These are phyloP conservation scores for Pseudozyma hubeiensis DNA, from an alignment of 1,284 basidiomycete species.

Conservation along the genomic window DNA sequence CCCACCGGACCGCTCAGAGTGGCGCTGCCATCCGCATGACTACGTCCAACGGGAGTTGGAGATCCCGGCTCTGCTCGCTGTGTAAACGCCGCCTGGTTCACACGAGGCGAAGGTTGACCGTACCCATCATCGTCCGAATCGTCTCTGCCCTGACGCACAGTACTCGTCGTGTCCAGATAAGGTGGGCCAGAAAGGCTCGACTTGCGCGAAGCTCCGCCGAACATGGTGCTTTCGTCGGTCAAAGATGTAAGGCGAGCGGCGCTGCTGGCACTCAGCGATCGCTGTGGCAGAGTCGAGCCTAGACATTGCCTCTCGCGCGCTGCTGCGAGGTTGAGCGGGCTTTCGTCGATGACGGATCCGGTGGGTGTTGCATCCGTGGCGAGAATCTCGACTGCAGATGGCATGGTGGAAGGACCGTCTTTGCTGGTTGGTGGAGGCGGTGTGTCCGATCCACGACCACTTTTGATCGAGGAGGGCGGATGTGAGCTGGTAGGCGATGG, in stretches of 20 bases:
- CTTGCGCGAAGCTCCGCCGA: slow-evolving; percentile 33
- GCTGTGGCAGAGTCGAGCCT: slow-evolving; percentile 28
- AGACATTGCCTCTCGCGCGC: slow-evolving; percentile 44
- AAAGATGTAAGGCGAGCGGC: slow-evolving; percentile 39
- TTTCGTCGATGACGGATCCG: slow-evolving; percentile 36
- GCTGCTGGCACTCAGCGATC: slow-evolving; percentile 44
- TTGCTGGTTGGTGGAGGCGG: slow-evolving; percentile 6
- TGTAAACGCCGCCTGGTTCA: slow-evolving; percentile 8
- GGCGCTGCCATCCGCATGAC: slow-evolving; percentile 1
- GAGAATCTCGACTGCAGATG: slow-evolving; percentile 1
- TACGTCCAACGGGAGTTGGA: slow-evolving; percentile 11
- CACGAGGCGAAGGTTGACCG: slow-evolving; percentile 49
- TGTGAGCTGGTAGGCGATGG: slow-evolving; percentile 46
- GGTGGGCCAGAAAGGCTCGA: slow-evolving; percentile 12
- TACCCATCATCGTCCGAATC: slow-evolving; percentile 58
- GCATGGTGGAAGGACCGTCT: background rate
- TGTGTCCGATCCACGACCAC: slow-evolving; percentile 29
- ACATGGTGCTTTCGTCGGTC: slow-evolving; percentile 52
- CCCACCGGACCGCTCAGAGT: background rate
- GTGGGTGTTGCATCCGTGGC: slow-evolving; percentile 35
- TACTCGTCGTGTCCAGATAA: slow-evolving; percentile 14
- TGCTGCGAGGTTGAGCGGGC: slow-evolving; percentile 45
- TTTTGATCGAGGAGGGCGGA: slow-evolving; percentile 43
- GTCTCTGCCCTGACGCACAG: slow-evolving; percentile 6
- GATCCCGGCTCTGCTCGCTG: slow-evolving; percentile 2